Percentiles rank a stretch among this genome's conserved stretches.
Conservation (phyloP, 139 green algal species). For the Coccomyxa sp. region DNA sequence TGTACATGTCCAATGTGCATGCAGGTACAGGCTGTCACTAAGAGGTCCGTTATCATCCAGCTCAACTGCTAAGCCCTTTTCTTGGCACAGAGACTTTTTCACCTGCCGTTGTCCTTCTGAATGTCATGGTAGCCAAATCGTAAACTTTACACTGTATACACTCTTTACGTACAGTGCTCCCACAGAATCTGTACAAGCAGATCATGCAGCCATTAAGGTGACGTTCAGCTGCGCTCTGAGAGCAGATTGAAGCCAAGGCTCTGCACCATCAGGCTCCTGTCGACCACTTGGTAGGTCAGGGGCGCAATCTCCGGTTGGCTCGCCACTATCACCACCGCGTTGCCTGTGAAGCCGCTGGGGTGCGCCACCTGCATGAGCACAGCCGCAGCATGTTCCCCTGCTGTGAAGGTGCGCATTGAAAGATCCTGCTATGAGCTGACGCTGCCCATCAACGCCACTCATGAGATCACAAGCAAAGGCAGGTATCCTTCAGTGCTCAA, state of each 20-base stretch:
- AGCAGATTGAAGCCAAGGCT: slow-evolving; percentile 9
- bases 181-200: not conserved
- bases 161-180: not conserved
- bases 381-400: not conserved
- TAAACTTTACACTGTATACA: not conserved
- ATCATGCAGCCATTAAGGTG: not conserved
- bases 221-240: not conserved
- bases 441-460: not conserved
- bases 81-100: not conserved
- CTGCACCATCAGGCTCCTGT: slow-evolving; percentile 8
- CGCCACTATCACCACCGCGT: slow-evolving; percentile 10
- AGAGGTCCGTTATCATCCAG: not conserved
- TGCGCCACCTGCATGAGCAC: slow-evolving; percentile 10
- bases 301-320: not conserved
- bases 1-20: not conserved
- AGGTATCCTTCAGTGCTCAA: too few relatives aligned
- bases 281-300: slow-evolving; percentile 14
- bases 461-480: not conserved
- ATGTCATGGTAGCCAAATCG: not conserved
- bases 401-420: not conserved
- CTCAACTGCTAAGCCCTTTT: not conserved
- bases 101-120: not conserved
- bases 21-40: not conserved
- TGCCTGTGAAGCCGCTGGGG: slow-evolving; percentile 7
- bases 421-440: not conserved